Base-by-base conservation (phyloP, 202 grass and related monocot species). In the Eragrostis tef region DNA sequence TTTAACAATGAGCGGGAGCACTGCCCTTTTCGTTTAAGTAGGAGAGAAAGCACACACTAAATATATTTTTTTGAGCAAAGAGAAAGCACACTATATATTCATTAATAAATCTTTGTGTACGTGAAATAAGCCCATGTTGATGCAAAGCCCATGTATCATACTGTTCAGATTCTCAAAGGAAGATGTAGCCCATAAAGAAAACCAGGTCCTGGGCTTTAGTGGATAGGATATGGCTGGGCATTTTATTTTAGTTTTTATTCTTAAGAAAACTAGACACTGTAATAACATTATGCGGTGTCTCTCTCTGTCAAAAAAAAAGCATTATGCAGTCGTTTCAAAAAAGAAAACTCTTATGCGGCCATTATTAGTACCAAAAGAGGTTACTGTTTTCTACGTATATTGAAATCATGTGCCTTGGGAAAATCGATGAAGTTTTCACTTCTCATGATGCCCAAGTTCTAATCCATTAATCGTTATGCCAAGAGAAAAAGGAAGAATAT, bases 121-220 rank as follows among this genome's bases (percentile, higher is more conserved):
- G 48, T 43, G 14, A 70, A 43, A 20, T 7, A 54, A 50, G 34
- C 31, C 45, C 47, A 36, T 64, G 44, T 14, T 43, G 7, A 36
- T 26, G 20, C 9, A 51, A 24, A 65, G n/a, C 17, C 48, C 47
- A 82, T 52, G 11, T 69, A 57, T 20, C 11, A 48, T 49, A 74
- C 41, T 74, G 16, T 43, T 42, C 49, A 74, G 60, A 80, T 58
- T 60, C 36, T 58, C 1, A 57, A 15, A 48, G 58, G 25, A 49
- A 59, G 50, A 45, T 44, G 45, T 70, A 72, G 53, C 63, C 78
- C 78, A 52, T 75, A 47, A 41, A 6, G 3, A 6, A 64, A 70
- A 19, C n/a, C 0, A 27, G 2, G 25, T 20, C 9, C 49, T 54
- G 4, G 41, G 16, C 17, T 74, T 71, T 36, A n/a, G 11, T 62